Percentiles rank a stretch among this genome's conserved stretches.
Evolutionary conservation across 129 eudicot species (phyloP).

Genomic region (Flaveria trinervia): DNA sequence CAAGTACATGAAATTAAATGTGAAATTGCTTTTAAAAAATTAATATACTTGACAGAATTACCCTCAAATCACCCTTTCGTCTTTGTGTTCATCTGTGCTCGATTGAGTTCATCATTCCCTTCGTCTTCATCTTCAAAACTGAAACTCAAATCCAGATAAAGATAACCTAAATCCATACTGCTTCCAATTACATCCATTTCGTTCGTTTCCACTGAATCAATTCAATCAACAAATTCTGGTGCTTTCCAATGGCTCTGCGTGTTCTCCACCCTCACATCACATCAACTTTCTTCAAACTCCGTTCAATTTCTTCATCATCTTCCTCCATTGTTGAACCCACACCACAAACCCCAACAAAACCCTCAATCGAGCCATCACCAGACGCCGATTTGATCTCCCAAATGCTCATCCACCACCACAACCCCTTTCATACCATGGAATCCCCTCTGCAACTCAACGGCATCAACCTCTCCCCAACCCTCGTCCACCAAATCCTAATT

Average conservation of each 20-base stretch:
- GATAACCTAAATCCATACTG: no score
- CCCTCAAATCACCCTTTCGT: not conserved
- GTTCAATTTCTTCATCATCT: conserved; percentile 21
- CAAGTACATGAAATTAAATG: no score
- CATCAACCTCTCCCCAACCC: conserved; percentile 44
- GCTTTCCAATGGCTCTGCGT: conserved; percentile 25
- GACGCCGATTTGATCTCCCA: conserved; percentile 73
- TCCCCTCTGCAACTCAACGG: conserved; percentile 80
- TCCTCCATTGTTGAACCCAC: conserved; percentile 9
- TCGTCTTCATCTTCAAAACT: no score
- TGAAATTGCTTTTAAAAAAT: no score
- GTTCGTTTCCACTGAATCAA: no score
- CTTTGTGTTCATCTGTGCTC: no score
- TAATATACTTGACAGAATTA: not conserved
- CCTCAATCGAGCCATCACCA: conserved; percentile 47
- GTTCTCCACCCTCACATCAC: conserved; percentile 9
- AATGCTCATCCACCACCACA: conserved; percentile 74
- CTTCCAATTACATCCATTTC: no score
- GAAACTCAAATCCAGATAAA: no score
- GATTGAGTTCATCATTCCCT: no score
- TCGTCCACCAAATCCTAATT: conserved; percentile 79
- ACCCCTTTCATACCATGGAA: conserved; percentile 86
- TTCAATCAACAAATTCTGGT: no score
- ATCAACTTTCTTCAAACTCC: not conserved
- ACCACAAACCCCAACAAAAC: conserved; percentile 34